A percentile compares a stretch with the other conserved stretches of the same genome.
phyloP scores from a whole-genome alignment of 108 stramenopile species.

The Skeletonema marinoi region DNA sequence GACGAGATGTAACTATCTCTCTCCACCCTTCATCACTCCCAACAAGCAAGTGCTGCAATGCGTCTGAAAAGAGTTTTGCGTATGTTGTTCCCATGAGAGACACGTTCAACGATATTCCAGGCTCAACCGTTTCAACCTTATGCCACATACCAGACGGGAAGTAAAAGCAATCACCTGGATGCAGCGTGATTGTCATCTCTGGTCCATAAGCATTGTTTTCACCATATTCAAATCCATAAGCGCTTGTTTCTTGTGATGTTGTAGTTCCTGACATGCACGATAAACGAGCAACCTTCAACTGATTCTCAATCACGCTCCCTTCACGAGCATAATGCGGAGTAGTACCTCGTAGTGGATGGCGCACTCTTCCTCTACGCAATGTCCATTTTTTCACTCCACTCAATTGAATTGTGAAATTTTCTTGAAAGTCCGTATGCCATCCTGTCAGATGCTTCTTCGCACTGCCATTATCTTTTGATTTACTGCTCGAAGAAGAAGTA shows the following conservation, averaged over 20 bases:
- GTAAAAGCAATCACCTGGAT: slow-evolving; percentile 91
- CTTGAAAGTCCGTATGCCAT: slow-evolving; percentile 94
- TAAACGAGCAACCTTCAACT: slow-evolving; percentile 79
- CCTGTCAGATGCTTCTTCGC: slow-evolving; percentile 57
- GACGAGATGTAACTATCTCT: slow-evolving; percentile 48
- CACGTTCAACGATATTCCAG: slow-evolving; percentile 86
- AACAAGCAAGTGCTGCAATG: slow-evolving; percentile 75
- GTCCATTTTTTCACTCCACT: slow-evolving; percentile 86
- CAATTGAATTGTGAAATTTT: slow-evolving; percentile 94
- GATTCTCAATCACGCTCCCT: slow-evolving; percentile 77
- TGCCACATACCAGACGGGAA: slow-evolving; percentile 95
- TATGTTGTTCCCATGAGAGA: slow-evolving; percentile 87
- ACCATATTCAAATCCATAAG: slow-evolving; percentile 56
- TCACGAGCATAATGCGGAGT: slow-evolving; percentile 87
- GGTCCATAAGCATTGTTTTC: slow-evolving; percentile 60
- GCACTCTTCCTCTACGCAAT: slow-evolving; percentile 62
- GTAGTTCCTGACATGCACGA: slow-evolving; percentile 4
- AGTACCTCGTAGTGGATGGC: slow-evolving; percentile 77
- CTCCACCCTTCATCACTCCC: slow-evolving; percentile 64
- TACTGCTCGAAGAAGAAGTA: slow-evolving; percentile 12
- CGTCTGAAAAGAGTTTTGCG: slow-evolving; percentile 67
- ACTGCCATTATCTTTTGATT: background rate
- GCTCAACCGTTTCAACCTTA: slow-evolving; percentile 80
- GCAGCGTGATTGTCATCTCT: slow-evolving; percentile 52
- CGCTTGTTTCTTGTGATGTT: background rate